phyloP scores from a whole-genome alignment of 345 rosid genomes.

The Pseudoturritis turrita region DNA sequence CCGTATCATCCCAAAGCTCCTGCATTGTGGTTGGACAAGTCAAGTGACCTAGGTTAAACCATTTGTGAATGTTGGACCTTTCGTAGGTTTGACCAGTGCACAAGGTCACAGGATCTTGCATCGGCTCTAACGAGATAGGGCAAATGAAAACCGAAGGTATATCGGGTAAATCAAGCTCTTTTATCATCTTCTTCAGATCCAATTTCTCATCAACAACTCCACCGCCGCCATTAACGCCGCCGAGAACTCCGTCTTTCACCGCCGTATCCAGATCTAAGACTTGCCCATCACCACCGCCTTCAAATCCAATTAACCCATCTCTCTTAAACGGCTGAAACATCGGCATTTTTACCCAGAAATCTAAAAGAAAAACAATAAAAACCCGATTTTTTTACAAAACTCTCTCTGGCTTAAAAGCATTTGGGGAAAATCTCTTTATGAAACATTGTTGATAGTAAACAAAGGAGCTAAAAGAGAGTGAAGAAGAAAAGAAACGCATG shows the following conservation, averaged over 20 bases:
- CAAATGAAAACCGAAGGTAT: constrained; percentile 61
- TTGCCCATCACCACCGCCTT: constrained; percentile 54
- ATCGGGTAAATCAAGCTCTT: constrained; percentile 48
- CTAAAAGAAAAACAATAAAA: neutral
- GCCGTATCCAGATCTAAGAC: constrained; percentile 73
- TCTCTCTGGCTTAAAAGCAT: neutral
- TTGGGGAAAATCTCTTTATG: constrained; percentile 5
- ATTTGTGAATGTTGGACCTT: constrained; percentile 55
- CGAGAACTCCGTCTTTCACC: constrained; percentile 67
- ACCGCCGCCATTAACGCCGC: constrained; percentile 43
- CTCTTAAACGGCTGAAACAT: constrained; percentile 47
- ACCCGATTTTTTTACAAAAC: neutral
- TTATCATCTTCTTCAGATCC: constrained; percentile 61
- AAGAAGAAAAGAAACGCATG: constrained; percentile 22
- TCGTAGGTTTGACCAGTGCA: constrained; percentile 81
- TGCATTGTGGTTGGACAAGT: constrained; percentile 82
- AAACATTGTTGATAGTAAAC: constrained; percentile 6
- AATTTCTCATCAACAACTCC: constrained; percentile 39
- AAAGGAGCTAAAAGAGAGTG: neutral
- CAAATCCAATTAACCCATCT: constrained; percentile 33
- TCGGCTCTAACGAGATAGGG: constrained; percentile 64
- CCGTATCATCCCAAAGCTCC: constrained; percentile 67
- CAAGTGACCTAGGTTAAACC: constrained; percentile 57
- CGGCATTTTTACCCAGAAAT: constrained; percentile 31
- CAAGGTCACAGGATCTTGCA: constrained; percentile 72